phyloP scores from a whole-genome alignment of 805 yeast genomes.

The Groenewaldozyma salmanticensis region DNA sequence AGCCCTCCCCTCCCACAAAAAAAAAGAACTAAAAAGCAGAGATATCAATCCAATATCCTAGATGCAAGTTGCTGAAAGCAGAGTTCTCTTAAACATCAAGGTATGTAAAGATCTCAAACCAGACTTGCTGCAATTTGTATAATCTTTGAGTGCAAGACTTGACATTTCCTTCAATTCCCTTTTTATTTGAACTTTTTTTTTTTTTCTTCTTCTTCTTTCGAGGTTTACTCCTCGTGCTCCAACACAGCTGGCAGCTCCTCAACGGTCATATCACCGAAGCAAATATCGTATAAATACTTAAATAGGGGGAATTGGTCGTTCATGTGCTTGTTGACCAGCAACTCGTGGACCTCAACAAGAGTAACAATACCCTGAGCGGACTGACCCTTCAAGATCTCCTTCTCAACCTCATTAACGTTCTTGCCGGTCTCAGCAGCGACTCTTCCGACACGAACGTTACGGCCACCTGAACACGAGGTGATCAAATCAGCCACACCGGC shows the following conservation, averaged over 20 bases:
- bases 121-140: no score
- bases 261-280: constrained; percentile 56
- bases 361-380: constrained; percentile 94
- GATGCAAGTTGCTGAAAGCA: no score
- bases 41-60: no score
- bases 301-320: constrained; percentile 72
- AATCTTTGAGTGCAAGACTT: no score
- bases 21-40: no score
- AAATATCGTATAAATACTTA: constrained; percentile 71
- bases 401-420: constrained; percentile 73
- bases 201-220: background rate
- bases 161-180: no score
- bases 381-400: constrained; percentile 83
- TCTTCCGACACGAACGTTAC: constrained; percentile 87
- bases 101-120: no score
- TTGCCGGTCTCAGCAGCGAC: constrained; percentile 75
- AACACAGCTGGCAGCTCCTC: constrained; percentile 52
- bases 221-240: constrained; percentile 8
- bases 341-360: constrained; percentile 81
- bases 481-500: constrained; percentile 98
- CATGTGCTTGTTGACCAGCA: constrained; percentile 46
- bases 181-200: no score
- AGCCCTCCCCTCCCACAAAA: no score
- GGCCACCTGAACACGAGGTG: constrained; percentile 96
- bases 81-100: no score